Conservation (phyloP, 2,329 filamentous ascomycete species). For the Fusarium sublunatum region DNA sequence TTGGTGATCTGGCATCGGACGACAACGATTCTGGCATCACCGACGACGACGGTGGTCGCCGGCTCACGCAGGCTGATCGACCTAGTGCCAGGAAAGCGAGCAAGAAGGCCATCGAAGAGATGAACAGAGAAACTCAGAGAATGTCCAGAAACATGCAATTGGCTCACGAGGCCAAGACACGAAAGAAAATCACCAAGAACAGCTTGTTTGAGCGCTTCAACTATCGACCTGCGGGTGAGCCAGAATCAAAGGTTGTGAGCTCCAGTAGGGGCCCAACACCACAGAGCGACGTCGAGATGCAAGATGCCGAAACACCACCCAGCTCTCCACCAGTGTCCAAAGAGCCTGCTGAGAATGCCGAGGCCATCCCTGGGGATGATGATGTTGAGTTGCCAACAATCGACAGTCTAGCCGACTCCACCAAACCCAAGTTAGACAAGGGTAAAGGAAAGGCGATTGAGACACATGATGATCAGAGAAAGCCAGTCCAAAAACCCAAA, state of each 20-base stretch:
- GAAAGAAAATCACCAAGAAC: constrained; percentile 88
- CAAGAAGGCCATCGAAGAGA: constrained; percentile 94
- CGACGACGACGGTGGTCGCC: constrained; percentile 72
- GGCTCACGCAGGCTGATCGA: constrained; percentile 74
- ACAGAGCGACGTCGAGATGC: constrained; percentile 64
- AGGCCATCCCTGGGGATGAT: constrained; percentile 18
- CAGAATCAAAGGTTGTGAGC: constrained; percentile 56
- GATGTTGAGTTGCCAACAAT: constrained; percentile 47
- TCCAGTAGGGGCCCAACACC: constrained; percentile 68
- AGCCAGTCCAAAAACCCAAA: constrained; percentile 50
- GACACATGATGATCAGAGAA: constrained; percentile 21
- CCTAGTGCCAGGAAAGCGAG: constrained; percentile 82
- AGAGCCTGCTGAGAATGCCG: constrained; percentile 38
- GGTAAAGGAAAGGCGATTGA: constrained; percentile 68
- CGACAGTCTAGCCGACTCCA: constrained; percentile 50
- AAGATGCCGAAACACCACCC: constrained; percentile 71
- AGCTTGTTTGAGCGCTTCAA: constrained; percentile 88
- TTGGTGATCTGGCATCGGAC: constrained; percentile 51
- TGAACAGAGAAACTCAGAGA: constrained; percentile 93
- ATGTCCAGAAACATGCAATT: constrained; percentile 91
- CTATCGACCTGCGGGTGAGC: constrained; percentile 63
- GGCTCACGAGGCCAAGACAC: constrained; percentile 87
- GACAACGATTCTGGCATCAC: constrained; percentile 63
- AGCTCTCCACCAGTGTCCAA: constrained; percentile 70
- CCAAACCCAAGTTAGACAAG: constrained; percentile 60